Percentiles rank a stretch among this genome's conserved stretches.
Evolutionary conservation across 148 eudicot genomes (phyloP).

Genomic region (Chenopodium formosanum): DNA sequence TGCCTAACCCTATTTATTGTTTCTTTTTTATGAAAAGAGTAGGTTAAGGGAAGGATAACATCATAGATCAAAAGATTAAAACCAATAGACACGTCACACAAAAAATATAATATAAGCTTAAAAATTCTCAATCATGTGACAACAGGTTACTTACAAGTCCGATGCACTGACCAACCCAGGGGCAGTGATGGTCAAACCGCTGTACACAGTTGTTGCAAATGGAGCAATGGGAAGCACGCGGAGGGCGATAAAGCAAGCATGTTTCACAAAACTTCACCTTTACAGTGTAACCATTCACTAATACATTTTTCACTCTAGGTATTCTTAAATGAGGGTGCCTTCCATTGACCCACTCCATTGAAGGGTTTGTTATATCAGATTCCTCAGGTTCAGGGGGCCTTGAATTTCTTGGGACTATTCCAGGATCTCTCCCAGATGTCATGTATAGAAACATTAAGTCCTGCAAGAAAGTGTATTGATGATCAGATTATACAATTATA

Average conservation of each 20-base stretch:
- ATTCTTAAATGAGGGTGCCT: constrained; percentile 67
- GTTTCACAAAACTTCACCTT: constrained; percentile 95
- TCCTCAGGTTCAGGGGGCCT: constrained; percentile 74
- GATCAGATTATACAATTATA: constrained; percentile 17
- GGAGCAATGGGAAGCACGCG: constrained; percentile 96
- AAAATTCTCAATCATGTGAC: background rate
- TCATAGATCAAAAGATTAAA: background rate
- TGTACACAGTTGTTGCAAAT: constrained; percentile 98
- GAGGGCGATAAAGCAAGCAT: constrained; percentile 92
- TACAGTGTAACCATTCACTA: constrained; percentile 66
- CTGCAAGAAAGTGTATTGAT: constrained; percentile 41
- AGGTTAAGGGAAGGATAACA: background rate
- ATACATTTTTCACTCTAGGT: constrained; percentile 67
- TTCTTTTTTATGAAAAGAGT: background rate
- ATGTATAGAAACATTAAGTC: constrained; percentile 70
- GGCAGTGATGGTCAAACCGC: constrained; percentile 94
- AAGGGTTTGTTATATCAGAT: constrained; percentile 50
- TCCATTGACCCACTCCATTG: constrained; percentile 93
- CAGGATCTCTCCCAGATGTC: constrained; percentile 95
- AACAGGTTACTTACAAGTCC: constrained; percentile 62
- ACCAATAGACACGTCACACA: background rate
- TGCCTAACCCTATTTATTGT: background rate
- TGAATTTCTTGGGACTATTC: constrained; percentile 74
- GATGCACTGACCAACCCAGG: constrained; percentile 99
- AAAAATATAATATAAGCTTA: background rate